Conservation (phyloP, 176 grass and related monocot species). For the Triticum turgidum region DNA sequence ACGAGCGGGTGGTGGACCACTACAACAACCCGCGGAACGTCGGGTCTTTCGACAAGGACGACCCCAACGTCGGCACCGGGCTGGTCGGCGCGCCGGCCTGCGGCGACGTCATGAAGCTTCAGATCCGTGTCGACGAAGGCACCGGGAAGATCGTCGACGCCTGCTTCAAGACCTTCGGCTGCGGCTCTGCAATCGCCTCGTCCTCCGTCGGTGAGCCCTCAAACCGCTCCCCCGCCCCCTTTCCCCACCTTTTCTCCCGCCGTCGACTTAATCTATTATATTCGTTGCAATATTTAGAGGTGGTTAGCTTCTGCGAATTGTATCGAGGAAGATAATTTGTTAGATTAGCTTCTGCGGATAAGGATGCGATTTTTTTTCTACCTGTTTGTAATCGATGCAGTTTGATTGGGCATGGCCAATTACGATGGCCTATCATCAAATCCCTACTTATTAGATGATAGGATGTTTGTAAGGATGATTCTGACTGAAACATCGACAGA, state of each 20-base stretch:
- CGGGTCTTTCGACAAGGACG: constrained; percentile 90
- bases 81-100: constrained; percentile 95
- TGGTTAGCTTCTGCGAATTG: background rate
- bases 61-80: constrained; percentile 86
- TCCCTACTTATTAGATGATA: background rate
- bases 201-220: constrained; percentile 76
- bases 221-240: background rate
- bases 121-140: constrained; percentile 84
- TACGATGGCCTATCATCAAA: background rate
- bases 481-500: background rate
- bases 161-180: constrained; percentile 98
- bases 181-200: constrained; percentile 95
- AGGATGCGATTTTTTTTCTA: background rate
- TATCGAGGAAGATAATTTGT: background rate
- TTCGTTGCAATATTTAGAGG: background rate
- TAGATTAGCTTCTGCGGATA: background rate
- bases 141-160: constrained; percentile 94
- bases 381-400: background rate
- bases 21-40: constrained; percentile 97
- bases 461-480: background rate
- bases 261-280: background rate
- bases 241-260: background rate
- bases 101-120: constrained; percentile 99
- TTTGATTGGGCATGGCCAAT: background rate
- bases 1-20: constrained; percentile 98